Percentiles rank a stretch among this genome's conserved stretches.
Conservation (phyloP, 441 rosid genomes). For the Croton laevigatus region DNA sequence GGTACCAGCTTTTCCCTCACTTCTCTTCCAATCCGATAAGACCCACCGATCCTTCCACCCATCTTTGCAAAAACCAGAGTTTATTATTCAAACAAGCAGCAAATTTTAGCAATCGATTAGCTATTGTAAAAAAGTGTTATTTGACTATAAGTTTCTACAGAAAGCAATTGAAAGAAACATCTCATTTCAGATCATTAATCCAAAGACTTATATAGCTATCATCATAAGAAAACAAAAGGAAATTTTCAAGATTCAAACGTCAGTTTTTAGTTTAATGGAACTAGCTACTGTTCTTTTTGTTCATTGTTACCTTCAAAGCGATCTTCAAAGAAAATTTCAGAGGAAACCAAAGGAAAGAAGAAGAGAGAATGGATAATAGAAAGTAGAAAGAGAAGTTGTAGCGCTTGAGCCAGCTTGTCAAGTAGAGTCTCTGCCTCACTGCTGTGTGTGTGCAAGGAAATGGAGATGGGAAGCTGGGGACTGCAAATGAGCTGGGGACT, state of each 20-base stretch:
- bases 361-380: constrained; percentile 23
- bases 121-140: neutral
- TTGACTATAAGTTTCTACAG: constrained; percentile 1
- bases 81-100: neutral
- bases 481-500: too few relatives aligned
- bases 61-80: constrained; percentile 34
- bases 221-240: neutral
- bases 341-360: constrained; percentile 31
- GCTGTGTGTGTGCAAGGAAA: too few relatives aligned
- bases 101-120: neutral
- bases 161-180: neutral
- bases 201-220: too few relatives aligned
- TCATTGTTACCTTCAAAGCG: constrained; percentile 54
- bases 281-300: neutral
- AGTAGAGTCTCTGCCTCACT: too few relatives aligned
- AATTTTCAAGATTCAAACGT: neutral
- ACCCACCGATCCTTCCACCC: constrained; percentile 93
- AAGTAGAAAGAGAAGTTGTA: constrained; percentile 19
- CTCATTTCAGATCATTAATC: neutral
- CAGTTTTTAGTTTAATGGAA: neutral
- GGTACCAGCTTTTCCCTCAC: constrained; percentile 80
- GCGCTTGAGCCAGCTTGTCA: neutral
- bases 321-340: constrained; percentile 68
- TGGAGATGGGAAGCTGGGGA: too few relatives aligned
- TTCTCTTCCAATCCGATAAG: constrained; percentile 80